Evolutionary conservation across 2,329 filamentous ascomycete species (phyloP).

Genomic region (Colletotrichum sp.): DNA sequence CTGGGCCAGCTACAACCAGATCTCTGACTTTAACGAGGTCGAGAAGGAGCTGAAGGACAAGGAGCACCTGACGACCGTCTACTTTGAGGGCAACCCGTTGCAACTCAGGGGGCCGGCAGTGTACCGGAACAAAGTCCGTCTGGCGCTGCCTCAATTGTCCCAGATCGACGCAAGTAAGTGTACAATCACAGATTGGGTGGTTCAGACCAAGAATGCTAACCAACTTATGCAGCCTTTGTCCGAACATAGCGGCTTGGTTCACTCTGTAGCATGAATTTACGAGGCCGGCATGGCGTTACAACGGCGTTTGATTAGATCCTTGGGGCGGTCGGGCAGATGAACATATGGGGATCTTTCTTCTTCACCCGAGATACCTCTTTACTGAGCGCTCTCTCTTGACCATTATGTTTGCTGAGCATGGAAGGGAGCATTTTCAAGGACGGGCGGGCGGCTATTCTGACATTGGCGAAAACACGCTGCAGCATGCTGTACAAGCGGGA

Average conservation of each 20-base stretch:
- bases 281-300: constrained; percentile 16
- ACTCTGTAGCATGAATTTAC: neutral
- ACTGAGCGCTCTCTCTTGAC: neutral
- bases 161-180: constrained; percentile 98
- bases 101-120: constrained; percentile 80
- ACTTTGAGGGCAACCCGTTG: constrained; percentile 94
- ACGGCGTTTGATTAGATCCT: constrained; percentile 6
- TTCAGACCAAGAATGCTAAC: neutral
- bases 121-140: constrained; percentile 90
- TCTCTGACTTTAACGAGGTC: constrained; percentile 82
- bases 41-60: constrained; percentile 81
- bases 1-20: constrained; percentile 90
- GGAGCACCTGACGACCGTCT: constrained; percentile 82
- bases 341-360: neutral
- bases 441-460: neutral
- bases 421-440: neutral
- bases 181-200: neutral
- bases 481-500: neutral
- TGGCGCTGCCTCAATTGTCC: constrained; percentile 84
- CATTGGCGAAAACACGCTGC: neutral
- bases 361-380: constrained; percentile 7
- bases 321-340: neutral
- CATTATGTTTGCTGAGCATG: neutral
- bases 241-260: constrained; percentile 14
- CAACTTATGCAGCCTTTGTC: constrained; percentile 13